These are phyloP conservation scores for Cladosporium sp. DNA, from an alignment of 2,329 filamentous ascomycete genomes.

Conservation along the genomic window DNA sequence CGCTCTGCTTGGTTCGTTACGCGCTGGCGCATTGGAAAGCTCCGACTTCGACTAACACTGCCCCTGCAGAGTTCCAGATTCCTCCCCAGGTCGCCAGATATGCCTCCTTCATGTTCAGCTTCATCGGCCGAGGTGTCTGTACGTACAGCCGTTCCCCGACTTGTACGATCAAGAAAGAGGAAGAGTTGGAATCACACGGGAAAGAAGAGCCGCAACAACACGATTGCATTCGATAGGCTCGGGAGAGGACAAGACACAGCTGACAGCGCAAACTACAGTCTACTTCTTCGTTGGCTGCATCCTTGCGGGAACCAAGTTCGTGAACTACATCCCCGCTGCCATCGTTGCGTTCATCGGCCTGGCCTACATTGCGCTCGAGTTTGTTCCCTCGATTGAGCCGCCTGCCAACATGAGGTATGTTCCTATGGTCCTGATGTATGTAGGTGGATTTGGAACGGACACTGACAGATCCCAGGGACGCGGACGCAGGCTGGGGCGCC, in stretches of 20 bases:
- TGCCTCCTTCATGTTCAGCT: slow-evolving; percentile 96
- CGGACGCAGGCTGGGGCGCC: slow-evolving; percentile 54
- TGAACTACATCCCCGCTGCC: slow-evolving; percentile 74
- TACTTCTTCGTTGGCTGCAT: slow-evolving; percentile 94
- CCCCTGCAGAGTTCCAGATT: slow-evolving; percentile 78
- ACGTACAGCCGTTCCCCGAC: slow-evolving; percentile 42
- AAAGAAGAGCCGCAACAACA: background rate
- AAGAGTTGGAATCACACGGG: background rate
- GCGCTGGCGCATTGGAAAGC: background rate
- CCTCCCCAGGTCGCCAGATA: slow-evolving; percentile 90
- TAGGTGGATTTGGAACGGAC: background rate
- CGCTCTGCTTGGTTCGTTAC: slow-evolving; percentile 50
- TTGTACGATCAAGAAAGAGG: background rate
- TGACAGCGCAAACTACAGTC: slow-evolving; percentile 57
- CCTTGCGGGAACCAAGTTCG: slow-evolving; percentile 66
- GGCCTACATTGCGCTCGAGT: slow-evolving; percentile 62
- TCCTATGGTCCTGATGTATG: slow-evolving; percentile 19
- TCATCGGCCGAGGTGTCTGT: slow-evolving; percentile 94
- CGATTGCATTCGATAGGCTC: background rate
- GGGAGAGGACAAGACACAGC: background rate
- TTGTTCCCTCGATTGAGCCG: slow-evolving; percentile 53
- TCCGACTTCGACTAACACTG: background rate
- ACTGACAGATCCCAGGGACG: slow-evolving; percentile 41
- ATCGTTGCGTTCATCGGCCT: slow-evolving; percentile 78
- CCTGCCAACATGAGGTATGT: slow-evolving; percentile 54